Conservation (phyloP, 306 rosid genomes). For the Ammopiptanthus mongolicus region DNA sequence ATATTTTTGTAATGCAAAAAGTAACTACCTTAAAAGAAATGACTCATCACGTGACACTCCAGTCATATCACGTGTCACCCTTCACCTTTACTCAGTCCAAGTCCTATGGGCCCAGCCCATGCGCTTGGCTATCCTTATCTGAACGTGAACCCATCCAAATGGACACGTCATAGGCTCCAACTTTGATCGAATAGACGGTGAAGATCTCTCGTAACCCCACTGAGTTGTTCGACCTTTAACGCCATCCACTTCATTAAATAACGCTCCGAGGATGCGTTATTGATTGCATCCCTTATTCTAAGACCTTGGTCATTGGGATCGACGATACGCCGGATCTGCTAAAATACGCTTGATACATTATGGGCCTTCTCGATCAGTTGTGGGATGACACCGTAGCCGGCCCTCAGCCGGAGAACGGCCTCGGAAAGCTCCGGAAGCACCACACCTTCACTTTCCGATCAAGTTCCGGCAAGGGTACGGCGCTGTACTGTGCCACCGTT, state of each 20-base stretch:
- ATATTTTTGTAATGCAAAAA: no score
- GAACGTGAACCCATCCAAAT: conserved; percentile 32
- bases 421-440: conserved; percentile 82
- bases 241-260: conserved; percentile 39
- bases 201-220: conserved; percentile 5
- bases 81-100: not conserved
- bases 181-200: conserved; percentile 15
- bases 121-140: conserved; percentile 51
- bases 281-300: not conserved
- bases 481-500: conserved; percentile 30
- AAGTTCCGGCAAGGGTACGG: conserved; percentile 65
- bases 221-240: conserved; percentile 60
- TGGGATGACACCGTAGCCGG: conserved; percentile 99
- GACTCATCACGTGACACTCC: conserved; percentile 40
- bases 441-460: conserved; percentile 38
- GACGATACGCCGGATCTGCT: conserved; percentile 28
- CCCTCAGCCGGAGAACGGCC: conserved; percentile 79
- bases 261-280: not conserved
- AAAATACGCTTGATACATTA: conserved; percentile 20
- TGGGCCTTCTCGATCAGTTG: conserved; percentile 73
- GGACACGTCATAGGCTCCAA: conserved; percentile 35
- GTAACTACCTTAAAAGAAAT: no score
- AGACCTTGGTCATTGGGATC: conserved; percentile 1
- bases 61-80: conserved; percentile 25
- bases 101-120: conserved; percentile 39